Base-by-base conservation (phyloP, 164 flowering plant species). In the Akebia trifoliata region DNA sequence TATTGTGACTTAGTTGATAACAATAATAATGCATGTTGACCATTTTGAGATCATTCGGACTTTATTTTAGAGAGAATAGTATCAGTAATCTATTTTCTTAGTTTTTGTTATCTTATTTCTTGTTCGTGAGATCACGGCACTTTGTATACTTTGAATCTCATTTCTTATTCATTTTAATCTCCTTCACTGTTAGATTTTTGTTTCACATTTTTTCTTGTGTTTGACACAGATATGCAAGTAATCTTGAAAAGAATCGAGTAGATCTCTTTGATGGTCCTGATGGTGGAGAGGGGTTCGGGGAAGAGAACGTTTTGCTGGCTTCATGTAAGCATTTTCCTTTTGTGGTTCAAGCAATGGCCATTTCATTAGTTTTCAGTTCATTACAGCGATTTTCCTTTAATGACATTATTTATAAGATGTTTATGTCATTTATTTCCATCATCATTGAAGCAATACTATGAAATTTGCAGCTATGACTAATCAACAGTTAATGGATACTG, bases 261-360 rank as follows among this genome's bases (percentile, higher is more conserved):
- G 89, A 87, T 70, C 85, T 87, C 49, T 84, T 85, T 64, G 95
- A 83, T 61, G 91, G 85, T 54, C 80, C 80, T 53, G 69, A 54
- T 42, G 61, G 45, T 17, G 68, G n/a, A 8, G 85, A 84, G 47
- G 77, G 66, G 18, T 61, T 54, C 52, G 76, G 60, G 6, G 91
- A 83, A 57, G 82, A 87, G 6, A 87, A 87, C 73, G 89, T 61
- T 24, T 50, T 83, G 68, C 68, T 83, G 51, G 89, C 91, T 52
- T 87, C 95, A 52, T 44, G 95, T 87, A 73, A 76, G 84, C 42
- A 56, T 32, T 15, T 63, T 3, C 29, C 29, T 11, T 60, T 48
- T 48, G 32, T 12, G 32, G 34, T 48, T 48, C 34, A 48, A 14
- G n/a, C 51, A 10, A 6, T 26, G 32, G 24, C 18, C 34, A 26